Conservation (phyloP, 805 yeast genomes). For the Nakazawaea siamensis region DNA sequence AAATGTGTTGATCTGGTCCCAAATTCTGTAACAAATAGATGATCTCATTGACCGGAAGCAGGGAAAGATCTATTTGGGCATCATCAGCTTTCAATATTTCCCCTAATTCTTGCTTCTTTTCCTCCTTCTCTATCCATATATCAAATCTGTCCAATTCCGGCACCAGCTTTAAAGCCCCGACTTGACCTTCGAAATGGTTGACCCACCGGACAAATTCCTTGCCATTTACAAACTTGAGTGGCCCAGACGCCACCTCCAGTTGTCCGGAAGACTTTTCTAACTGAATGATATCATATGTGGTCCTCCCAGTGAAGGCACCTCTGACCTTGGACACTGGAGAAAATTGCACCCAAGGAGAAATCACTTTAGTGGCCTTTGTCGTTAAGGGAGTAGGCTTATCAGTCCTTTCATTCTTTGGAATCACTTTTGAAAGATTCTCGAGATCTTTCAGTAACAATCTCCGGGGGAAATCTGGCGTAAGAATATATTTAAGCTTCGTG, state of each 20-base stretch:
- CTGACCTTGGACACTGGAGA: background rate
- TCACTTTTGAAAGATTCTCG: background rate
- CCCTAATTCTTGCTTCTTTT: no score
- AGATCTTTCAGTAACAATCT: slow-evolving; percentile 5
- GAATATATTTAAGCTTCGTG: slow-evolving; percentile 2
- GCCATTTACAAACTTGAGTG: background rate
- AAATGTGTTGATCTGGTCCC: no score
- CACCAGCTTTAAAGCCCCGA: no score
- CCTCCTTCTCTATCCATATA: no score
- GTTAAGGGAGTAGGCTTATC: background rate
- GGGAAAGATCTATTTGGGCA: no score
- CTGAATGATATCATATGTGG: background rate
- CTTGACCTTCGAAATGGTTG: background rate
- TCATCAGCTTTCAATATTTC: no score
- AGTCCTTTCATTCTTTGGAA: background rate
- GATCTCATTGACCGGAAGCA: no score
- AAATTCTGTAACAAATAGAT: no score
- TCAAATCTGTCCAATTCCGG: no score
- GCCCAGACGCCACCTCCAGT: background rate
- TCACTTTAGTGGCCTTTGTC: background rate
- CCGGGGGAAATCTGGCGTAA: slow-evolving; percentile 7
- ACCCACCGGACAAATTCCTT: slow-evolving; percentile 5
- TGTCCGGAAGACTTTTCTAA: background rate
- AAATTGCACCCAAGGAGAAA: slow-evolving; percentile 3
- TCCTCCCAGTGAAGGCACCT: background rate